These are phyloP conservation scores for Fusarium xyrophilum DNA, from an alignment of 2,329 filamentous ascomycete species.

Conservation along the genomic window DNA sequence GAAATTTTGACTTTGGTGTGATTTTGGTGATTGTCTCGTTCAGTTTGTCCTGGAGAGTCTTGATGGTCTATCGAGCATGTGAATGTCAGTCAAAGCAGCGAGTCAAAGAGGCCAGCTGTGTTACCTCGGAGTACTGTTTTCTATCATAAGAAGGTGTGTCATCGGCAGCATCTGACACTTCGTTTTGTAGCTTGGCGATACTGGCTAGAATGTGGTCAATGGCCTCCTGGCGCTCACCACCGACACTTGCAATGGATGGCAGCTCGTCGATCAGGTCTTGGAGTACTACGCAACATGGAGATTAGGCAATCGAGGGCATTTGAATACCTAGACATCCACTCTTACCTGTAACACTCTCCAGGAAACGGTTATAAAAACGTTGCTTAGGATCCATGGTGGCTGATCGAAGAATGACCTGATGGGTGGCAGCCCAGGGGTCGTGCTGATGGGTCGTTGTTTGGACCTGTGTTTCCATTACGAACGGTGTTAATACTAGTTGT, in stretches of 20 bases:
- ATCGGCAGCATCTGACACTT: conserved; percentile 82
- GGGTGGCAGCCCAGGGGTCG: conserved; percentile 35
- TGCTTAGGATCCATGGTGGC: conserved; percentile 64
- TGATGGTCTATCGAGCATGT: conserved; percentile 69
- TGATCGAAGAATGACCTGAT: conserved; percentile 35
- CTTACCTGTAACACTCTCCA: conserved; percentile 74
- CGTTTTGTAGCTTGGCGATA: conserved; percentile 80
- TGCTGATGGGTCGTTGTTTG: conserved; percentile 20
- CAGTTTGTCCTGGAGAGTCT: conserved; percentile 79
- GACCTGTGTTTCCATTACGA: conserved; percentile 39
- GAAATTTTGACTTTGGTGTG: conserved; percentile 80
- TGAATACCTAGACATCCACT: not conserved
- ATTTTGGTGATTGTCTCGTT: conserved; percentile 72
- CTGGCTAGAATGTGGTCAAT: conserved; percentile 80
- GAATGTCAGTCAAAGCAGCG: not conserved
- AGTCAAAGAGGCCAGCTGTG: not conserved
- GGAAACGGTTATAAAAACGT: conserved; percentile 85
- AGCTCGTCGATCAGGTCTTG: conserved; percentile 78
- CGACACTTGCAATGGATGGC: conserved; percentile 65
- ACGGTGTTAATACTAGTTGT: conserved; percentile 27
- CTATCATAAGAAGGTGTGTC: conserved; percentile 91
- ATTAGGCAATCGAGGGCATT: conserved; percentile 4
- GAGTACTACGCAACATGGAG: conserved; percentile 62
- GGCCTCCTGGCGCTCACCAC: conserved; percentile 78
- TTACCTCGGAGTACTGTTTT: conserved; percentile 80